Conservation (phyloP, 345 rosid species). For the Eucalyptus regnans region DNA sequence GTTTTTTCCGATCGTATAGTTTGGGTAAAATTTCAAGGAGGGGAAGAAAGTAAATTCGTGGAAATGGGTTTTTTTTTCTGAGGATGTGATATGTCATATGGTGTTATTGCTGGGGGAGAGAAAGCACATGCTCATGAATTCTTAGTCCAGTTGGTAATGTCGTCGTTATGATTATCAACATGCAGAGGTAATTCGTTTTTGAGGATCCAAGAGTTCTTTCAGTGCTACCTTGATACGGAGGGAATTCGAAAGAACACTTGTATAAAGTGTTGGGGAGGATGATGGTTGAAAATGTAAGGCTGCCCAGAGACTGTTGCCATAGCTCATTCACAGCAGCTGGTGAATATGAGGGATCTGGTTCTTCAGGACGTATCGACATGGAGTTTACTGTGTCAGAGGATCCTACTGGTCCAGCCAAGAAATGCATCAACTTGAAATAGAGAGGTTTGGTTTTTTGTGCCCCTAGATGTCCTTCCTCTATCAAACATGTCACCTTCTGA, state of each 20-base stretch:
- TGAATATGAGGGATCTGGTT: slow-evolving; percentile 81
- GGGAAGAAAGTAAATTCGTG: not conserved
- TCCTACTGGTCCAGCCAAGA: slow-evolving; percentile 40
- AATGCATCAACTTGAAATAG: slow-evolving; percentile 42
- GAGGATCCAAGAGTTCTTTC: not conserved
- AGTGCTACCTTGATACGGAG: not conserved
- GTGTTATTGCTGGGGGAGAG: not conserved
- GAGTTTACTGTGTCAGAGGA: slow-evolving; percentile 71
- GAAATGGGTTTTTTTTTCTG: not conserved
- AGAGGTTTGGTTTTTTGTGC: slow-evolving; percentile 38
- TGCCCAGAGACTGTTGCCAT: slow-evolving; percentile 33
- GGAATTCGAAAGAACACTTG: not conserved
- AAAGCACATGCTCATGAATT: not conserved
- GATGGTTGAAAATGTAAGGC: slow-evolving; percentile 45
- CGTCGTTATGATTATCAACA: not conserved
- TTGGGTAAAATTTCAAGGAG: not conserved
- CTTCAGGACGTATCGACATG: slow-evolving; percentile 50
- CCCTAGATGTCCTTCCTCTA: slow-evolving; percentile 45
- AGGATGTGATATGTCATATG: not conserved
- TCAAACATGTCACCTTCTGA: slow-evolving; percentile 46
- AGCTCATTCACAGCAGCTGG: slow-evolving; percentile 33
- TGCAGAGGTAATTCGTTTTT: not conserved
- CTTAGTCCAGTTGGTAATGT: not conserved
- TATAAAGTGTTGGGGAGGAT: slow-evolving; percentile 9
- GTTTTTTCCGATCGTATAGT: not conserved